Evolutionary conservation across 306 rosid species (phyloP).

Genomic region (Ormosia emarginata): DNA sequence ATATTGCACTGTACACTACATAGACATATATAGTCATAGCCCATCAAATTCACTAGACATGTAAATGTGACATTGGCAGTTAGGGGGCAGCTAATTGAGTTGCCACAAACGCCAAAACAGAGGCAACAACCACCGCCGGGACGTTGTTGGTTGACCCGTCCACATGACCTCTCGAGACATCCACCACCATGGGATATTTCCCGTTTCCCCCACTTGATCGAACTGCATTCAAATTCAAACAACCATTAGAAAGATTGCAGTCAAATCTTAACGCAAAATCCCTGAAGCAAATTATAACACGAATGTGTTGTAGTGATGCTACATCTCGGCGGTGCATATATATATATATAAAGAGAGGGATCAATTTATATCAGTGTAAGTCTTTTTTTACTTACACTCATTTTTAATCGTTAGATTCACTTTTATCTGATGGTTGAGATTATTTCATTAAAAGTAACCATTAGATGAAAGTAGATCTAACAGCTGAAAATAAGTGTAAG

Average conservation of each 20-base stretch:
- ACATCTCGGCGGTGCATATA: constrained; percentile 28
- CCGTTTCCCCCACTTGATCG: constrained; percentile 63
- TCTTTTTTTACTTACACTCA: too few species aligned
- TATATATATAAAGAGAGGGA: too few species aligned
- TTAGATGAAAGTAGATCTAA: too few species aligned
- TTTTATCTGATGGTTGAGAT: too few species aligned
- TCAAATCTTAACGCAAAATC: background rate
- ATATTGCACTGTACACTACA: background rate
- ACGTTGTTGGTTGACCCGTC: background rate
- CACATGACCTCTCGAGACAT: constrained; percentile 17
- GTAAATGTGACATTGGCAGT: background rate
- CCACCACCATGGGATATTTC: constrained; percentile 39
- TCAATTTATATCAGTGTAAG: too few species aligned
- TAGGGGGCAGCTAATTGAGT: background rate
- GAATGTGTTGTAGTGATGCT: background rate
- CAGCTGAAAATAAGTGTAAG: too few species aligned
- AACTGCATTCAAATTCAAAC: constrained; percentile 47
- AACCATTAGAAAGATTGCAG: background rate
- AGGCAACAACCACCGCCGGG: background rate
- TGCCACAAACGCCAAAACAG: background rate
- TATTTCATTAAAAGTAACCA: too few species aligned
- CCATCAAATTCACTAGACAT: constrained; percentile 2
- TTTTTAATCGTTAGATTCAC: too few species aligned
- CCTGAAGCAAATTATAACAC: background rate
- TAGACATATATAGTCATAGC: background rate